Evolutionary conservation across 1,284 basidiomycete genomes (phyloP), one percentile per base, ranked within the genome.

Genomic region (Vanrija humicola): DNA sequence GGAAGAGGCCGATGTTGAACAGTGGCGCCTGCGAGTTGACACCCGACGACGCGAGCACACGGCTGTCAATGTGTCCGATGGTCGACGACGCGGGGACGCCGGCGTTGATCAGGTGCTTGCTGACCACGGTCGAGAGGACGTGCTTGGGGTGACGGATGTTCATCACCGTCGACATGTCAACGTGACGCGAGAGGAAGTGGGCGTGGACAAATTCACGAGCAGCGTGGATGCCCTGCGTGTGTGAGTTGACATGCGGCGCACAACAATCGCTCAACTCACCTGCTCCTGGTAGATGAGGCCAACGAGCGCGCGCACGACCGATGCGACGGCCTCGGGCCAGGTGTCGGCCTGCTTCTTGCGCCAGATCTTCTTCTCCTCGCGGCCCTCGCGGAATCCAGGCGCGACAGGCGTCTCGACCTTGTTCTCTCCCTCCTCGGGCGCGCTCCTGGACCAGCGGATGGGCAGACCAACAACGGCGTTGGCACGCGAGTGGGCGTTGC

Each of bases 1-100:
- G 89, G 75, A 85, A 98, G 48, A 96, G 87, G 21, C 93, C 95
- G 10, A 97, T 88, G 15, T 97, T 89, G 73, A 90, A 98, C 40
- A 96, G 82, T 0, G 95, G 93, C 7, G 89, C 87, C 65, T 90
- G 89, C 3, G 89, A 89, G 62, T 85, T 83, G 46, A 91, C 84
- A 69, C 95, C 95, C 0, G 92, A 92, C 75, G 98, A 95, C 65
- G 89, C 91, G 53, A 99, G 78, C 59, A 99, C 76, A 68, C 92
- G 86, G 63, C 8, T 7, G 18, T 70, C 66, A n/a, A 74, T 62
- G 10, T 57, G 51, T 7, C 58, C 65, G 3, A 60, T 58, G 64
- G 86, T 86, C 39, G 81, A 79, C 66, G 87, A 84, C 19, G 43
- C n/a, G 23, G 59, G 55, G 46, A 90, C 82, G 9, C 84, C 83